Percentiles rank a stretch among this genome's conserved stretches.
These are phyloP conservation scores for Tolypocladium nubicola DNA, from an alignment of 2,329 filamentous ascomycete genomes.

Conservation along the genomic window DNA sequence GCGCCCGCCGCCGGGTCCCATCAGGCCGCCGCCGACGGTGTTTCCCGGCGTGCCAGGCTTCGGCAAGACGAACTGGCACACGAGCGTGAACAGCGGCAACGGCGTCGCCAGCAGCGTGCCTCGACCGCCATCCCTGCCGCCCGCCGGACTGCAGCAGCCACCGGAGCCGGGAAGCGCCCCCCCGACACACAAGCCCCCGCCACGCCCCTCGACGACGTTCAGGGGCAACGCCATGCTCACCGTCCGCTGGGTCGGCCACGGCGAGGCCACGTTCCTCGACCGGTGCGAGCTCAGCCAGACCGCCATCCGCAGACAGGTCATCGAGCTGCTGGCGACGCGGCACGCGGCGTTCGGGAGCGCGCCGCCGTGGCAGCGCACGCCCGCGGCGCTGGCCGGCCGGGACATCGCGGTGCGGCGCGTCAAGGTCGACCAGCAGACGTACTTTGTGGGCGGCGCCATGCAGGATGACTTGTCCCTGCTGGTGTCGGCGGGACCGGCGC, in stretches of 20 bases:
- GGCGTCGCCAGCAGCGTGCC: neutral
- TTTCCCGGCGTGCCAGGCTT: neutral
- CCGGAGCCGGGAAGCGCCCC: neutral
- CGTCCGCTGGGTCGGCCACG: slow-evolving; percentile 16
- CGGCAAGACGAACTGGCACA: neutral
- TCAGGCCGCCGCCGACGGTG: neutral
- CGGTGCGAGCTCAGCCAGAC: slow-evolving; percentile 23
- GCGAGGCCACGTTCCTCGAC: slow-evolving; percentile 18
- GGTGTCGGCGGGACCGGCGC: slow-evolving; percentile 7
- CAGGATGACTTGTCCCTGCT: slow-evolving; percentile 15
- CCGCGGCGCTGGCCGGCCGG: slow-evolving; percentile 1
- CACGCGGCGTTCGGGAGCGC: slow-evolving; percentile 5
- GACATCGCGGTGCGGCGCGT: slow-evolving; percentile 11
- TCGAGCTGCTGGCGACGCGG: slow-evolving; percentile 9
- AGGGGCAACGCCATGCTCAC: slow-evolving; percentile 11
- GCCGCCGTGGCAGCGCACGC: neutral
- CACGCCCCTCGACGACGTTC: neutral
- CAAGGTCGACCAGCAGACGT: slow-evolving; percentile 10
- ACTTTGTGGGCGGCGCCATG: slow-evolving; percentile 12
- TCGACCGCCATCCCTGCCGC: neutral
- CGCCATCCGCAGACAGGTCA: slow-evolving; percentile 9
- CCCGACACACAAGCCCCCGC: neutral
- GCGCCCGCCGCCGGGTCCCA: neutral
- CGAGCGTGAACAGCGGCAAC: neutral
- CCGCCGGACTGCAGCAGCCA: neutral